Evolutionary conservation across 306 rosid genomes (phyloP), one percentile per base, ranked within the genome.

Genomic region (Prunus kanzakura): DNA sequence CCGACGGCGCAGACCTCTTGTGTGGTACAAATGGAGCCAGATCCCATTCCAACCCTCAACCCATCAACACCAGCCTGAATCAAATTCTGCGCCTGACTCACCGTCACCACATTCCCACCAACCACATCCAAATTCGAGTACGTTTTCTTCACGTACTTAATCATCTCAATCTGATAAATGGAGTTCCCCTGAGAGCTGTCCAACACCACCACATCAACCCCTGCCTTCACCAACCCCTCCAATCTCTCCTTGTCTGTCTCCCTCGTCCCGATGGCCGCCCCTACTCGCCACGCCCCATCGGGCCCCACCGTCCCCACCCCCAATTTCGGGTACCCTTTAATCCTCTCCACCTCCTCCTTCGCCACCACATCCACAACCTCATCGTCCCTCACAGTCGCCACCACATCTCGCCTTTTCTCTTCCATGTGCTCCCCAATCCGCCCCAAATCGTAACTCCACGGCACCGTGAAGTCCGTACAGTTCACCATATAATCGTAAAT

Each of bases 151-250:
- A 90, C 80, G 46, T 87, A 85, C 88, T 95, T 95, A 19, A 92
- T 87, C 99, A 95, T 91, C 66, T 95, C 97, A 79, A 87, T 76
- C 67, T 95, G 99, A 81, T 92, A 95, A 73, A 70, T 74, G 25
- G 97, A 92, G 81, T 92, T 95, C 71, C 99, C 99, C 46, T 95
- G 99, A 23, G 99, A 92, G 49, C 99, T 95, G 82, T 95, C 99
- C 75, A 95, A 72, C 32, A 92, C 96, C 67, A 92, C 91, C 3
- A 84, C 97, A 72, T 95, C 90, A 73, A 89, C 78, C 38, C 97
- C 97, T 64, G 88, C 97, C 73, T 89, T 86, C 83, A 92, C 91
- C 84, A 95, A 80, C 65, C 79, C 86, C 82, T 91, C 85, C 83
- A 95, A 61, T 80, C 97, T 90, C 86, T 85, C 91, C 89, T 88